These are phyloP conservation scores for Backusella morwellensis DNA, from an alignment of 192 early-diverging fungal species.

Conservation along the genomic window DNA sequence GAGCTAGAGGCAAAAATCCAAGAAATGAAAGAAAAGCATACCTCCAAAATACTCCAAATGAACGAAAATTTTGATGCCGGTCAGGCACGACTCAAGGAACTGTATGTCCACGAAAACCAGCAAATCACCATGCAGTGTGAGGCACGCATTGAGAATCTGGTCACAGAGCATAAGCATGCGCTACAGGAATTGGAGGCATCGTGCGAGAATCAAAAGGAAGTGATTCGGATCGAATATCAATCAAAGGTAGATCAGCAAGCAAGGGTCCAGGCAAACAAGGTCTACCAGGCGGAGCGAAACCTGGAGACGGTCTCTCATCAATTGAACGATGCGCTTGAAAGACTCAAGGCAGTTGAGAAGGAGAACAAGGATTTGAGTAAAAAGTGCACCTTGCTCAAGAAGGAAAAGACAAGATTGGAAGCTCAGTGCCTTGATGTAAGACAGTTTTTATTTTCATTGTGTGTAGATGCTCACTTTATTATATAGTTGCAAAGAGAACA, in stretches of 20 bases:
- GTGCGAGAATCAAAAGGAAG: conserved; percentile 10
- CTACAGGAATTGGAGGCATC: neutral
- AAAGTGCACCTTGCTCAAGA: neutral
- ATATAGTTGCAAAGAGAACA: conserved; percentile 2
- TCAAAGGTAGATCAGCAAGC: neutral
- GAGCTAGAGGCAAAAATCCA: neutral
- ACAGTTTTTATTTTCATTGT: neutral
- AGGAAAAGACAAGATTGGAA: neutral
- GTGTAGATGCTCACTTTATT: neutral
- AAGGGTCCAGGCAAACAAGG: neutral
- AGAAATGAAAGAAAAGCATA: neutral
- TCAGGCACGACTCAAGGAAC: neutral
- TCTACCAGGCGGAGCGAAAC: neutral
- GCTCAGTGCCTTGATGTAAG: neutral
- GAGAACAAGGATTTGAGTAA: neutral
- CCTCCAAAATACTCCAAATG: neutral
- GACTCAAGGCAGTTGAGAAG: neutral
- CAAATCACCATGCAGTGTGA: conserved; percentile 18
- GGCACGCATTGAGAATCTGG: conserved; percentile 14
- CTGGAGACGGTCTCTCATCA: neutral
- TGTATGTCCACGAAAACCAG: conserved; percentile 19
- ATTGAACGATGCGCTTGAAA: neutral
- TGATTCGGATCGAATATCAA: conserved; percentile 12
- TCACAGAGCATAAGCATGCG: conserved; percentile 6
- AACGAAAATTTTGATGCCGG: neutral